Evolutionary conservation across 1,284 basidiomycete species (phyloP).

Genomic region (Ganoderma meredithae): DNA sequence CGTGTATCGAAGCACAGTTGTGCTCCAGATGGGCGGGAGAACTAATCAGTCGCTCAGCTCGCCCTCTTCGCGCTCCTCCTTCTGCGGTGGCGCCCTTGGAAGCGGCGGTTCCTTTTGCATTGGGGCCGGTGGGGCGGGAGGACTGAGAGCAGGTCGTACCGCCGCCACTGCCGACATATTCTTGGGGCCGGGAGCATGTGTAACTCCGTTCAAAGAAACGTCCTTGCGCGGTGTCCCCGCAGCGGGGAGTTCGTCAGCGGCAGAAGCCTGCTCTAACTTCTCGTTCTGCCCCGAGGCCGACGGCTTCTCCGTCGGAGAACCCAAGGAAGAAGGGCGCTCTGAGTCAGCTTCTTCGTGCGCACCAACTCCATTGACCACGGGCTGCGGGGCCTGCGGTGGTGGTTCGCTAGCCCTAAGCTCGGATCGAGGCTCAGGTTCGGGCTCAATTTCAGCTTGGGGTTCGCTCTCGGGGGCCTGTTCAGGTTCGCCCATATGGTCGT

Average conservation of each 20-base stretch:
- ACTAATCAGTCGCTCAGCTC: slow-evolving; percentile 51
- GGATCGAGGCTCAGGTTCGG: neutral
- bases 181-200: neutral
- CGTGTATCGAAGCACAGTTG: slow-evolving; percentile 1
- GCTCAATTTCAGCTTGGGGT: neutral
- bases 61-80: slow-evolving; percentile 51
- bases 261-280: neutral
- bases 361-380: slow-evolving; percentile 6
- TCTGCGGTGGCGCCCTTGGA: slow-evolving; percentile 22
- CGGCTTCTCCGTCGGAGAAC: slow-evolving; percentile 2
- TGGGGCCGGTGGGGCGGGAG: neutral
- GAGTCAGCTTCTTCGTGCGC: slow-evolving; percentile 18
- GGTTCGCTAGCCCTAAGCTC: neutral
- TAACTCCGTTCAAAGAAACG: slow-evolving; percentile 5
- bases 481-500: slow-evolving; percentile 10
- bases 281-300: neutral
- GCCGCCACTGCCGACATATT: neutral
- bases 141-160: neutral
- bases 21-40: slow-evolving; percentile 1
- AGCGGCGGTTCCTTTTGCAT: neutral
- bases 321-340: neutral
- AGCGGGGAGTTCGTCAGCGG: neutral
- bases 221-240: neutral
- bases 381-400: neutral
- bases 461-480: neutral